Percentiles rank a stretch among this genome's conserved stretches.
phyloP scores from a whole-genome alignment of 2,329 filamentous ascomycete species.

The Aspergillus clavatus region DNA sequence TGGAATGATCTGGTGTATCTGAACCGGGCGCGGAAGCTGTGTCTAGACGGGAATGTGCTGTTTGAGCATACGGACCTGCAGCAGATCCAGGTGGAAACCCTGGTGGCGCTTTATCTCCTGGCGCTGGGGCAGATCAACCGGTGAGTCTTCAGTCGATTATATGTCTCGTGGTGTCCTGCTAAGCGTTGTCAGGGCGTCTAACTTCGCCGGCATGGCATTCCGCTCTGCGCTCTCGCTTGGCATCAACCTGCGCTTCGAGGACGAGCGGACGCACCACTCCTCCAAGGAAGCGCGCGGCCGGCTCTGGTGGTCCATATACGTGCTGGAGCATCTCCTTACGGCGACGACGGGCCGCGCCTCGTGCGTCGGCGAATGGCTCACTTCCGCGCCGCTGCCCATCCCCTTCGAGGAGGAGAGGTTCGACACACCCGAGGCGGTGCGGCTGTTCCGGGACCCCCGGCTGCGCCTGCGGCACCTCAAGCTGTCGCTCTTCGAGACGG shows the following conservation, averaged over 20 bases:
- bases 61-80: slow-evolving; percentile 41
- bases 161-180: too few species aligned
- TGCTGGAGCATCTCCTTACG: slow-evolving; percentile 39
- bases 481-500: slow-evolving; percentile 26
- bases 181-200: slow-evolving; percentile 34
- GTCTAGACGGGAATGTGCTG: slow-evolving; percentile 31
- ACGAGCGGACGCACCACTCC: slow-evolving; percentile 28
- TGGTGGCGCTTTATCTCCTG: slow-evolving; percentile 40
- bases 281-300: slow-evolving; percentile 40
- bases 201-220: slow-evolving; percentile 37
- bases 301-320: slow-evolving; percentile 43
- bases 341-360: slow-evolving; percentile 41
- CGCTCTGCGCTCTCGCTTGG: slow-evolving; percentile 39
- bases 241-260: slow-evolving; percentile 39
- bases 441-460: slow-evolving; percentile 21
- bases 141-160: slow-evolving; percentile 23
- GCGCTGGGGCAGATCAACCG: slow-evolving; percentile 40
- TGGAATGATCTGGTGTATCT: slow-evolving; percentile 39
- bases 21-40: slow-evolving; percentile 36
- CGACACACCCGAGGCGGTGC: slow-evolving; percentile 19
- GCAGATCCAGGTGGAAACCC: slow-evolving; percentile 39
- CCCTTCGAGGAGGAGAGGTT: slow-evolving; percentile 37
- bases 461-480: slow-evolving; percentile 21
- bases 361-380: slow-evolving; percentile 35
- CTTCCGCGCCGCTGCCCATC: slow-evolving; percentile 34